A percentile compares a stretch with the other conserved stretches of the same genome.
Conservation (phyloP, 2,329 filamentous ascomycete genomes). For the Zymoseptoria tritici region DNA sequence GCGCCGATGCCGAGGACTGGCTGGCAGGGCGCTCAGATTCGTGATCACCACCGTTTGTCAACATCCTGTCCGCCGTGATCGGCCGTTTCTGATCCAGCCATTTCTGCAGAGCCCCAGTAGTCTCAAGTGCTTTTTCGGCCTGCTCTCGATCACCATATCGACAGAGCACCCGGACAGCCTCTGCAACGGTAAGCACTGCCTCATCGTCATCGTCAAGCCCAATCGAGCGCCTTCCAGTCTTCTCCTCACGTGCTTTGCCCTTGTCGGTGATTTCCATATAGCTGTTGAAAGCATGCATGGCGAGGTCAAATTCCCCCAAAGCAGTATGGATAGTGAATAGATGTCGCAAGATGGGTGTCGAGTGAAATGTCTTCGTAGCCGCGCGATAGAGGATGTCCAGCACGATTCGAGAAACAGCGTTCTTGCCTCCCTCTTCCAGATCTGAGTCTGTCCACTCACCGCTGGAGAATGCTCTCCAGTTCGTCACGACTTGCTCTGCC, state of each 20-base stretch:
- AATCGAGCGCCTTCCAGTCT: conserved; percentile 59
- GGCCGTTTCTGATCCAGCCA: conserved; percentile 59
- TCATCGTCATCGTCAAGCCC: conserved; percentile 72
- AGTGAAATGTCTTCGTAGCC: conserved; percentile 91
- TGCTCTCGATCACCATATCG: conserved; percentile 69
- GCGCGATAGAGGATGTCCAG: conserved; percentile 83
- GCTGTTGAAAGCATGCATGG: conserved; percentile 82
- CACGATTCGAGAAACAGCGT: conserved; percentile 64
- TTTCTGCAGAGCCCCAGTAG: conserved; percentile 64
- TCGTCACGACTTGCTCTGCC: conserved; percentile 68
- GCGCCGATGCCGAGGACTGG: conserved; percentile 30
- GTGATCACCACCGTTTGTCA: conserved; percentile 8
- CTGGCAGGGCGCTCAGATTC: conserved; percentile 4
- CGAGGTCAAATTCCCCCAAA: conserved; percentile 84
- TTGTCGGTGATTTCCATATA: conserved; percentile 83
- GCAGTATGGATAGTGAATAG: conserved; percentile 83
- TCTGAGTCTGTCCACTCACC: conserved; percentile 73
- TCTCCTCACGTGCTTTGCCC: conserved; percentile 75
- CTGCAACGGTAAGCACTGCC: conserved; percentile 68
- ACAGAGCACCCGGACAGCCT: conserved; percentile 73
- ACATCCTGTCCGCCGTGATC: conserved; percentile 7
- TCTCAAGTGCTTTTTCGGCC: conserved; percentile 67
- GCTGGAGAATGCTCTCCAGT: conserved; percentile 78
- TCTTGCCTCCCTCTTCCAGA: conserved; percentile 72
- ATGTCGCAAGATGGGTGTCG: conserved; percentile 75